Percentiles rank a stretch among this genome's conserved stretches.
These are phyloP conservation scores for Grosmannia serpens DNA, from an alignment of 2,329 filamentous ascomycete species.

Conservation along the genomic window DNA sequence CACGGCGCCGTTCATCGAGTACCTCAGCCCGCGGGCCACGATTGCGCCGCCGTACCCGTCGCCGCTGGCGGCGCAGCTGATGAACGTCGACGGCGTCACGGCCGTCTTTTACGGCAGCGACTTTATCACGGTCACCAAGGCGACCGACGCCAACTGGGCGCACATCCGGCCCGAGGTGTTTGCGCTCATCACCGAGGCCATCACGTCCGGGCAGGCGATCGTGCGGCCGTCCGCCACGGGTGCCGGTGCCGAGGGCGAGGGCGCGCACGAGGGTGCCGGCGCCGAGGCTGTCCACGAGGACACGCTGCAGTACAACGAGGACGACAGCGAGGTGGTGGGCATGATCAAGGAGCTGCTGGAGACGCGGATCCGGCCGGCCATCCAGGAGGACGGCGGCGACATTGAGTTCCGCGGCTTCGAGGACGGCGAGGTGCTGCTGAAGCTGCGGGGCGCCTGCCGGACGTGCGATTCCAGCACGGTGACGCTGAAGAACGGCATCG, in stretches of 20 bases:
- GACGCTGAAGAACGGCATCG: slow-evolving; percentile 93
- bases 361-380: slow-evolving; percentile 86
- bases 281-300: slow-evolving; percentile 43
- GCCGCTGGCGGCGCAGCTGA: slow-evolving; percentile 76
- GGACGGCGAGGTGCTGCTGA: slow-evolving; percentile 72
- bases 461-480: slow-evolving; percentile 97
- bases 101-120: slow-evolving; percentile 89
- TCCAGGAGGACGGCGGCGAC: slow-evolving; percentile 95
- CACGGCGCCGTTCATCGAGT: slow-evolving; percentile 74
- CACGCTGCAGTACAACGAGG: slow-evolving; percentile 71
- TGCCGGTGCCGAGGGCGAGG: neutral
- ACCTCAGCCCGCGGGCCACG: slow-evolving; percentile 77
- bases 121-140: slow-evolving; percentile 95
- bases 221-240: slow-evolving; percentile 47
- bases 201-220: slow-evolving; percentile 72
- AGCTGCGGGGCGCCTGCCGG: slow-evolving; percentile 82
- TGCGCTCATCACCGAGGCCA: slow-evolving; percentile 82
- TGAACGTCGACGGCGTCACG: slow-evolving; percentile 91
- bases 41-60: slow-evolving; percentile 83
- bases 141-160: slow-evolving; percentile 78
- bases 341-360: slow-evolving; percentile 99
- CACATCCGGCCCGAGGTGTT: slow-evolving; percentile 95
- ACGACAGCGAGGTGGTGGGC: slow-evolving; percentile 85
- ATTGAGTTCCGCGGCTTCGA: slow-evolving; percentile 92
- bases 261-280: slow-evolving; percentile 23